Base-by-base conservation (phyloP, 2,329 filamentous ascomycete genomes). In the Neurospora sp. region DNA sequence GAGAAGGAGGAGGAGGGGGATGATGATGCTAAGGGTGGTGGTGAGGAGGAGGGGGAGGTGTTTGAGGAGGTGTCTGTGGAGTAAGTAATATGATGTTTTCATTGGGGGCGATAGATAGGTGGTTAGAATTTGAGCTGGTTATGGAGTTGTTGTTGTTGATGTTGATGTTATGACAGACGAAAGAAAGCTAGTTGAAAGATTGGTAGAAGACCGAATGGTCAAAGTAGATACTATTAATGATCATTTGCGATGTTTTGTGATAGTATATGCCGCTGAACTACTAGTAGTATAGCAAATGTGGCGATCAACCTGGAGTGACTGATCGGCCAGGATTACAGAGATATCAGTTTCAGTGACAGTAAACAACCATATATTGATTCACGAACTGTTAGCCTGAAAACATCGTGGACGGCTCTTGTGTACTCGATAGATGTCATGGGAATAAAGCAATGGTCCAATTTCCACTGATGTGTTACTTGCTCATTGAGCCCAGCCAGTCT, bases 1-100 rank as follows among this genome's bases (percentile, higher is more conserved):
- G 67, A 65, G 62, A 36, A 23, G 69, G 71, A 73, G 70, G 36
- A 67, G 68, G 39, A 65, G 67, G 65, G 12, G 38, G 65, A 33
- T 33, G 28, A 33, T 33, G 28, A 33, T 33, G 28, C 5, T 33
- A 33, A 33, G 28, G 28, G 28, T 33, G 28, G 28, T 33, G 28
- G 28, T 33, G 28, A 33, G 28, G 28, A 5, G 15, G 33, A 39
- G 33, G 46, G 19, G 46, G 12, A 28, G 6, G 23, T 57, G 46
- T 57, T 33, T 33, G 46, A 57, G 46, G 46, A 57, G 2, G 23
- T 57, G 3, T 8, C 46, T 57, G 23, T 57, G 12, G 46, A 57
- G 46, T 57, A 2, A 33, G 33, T 23, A 17, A 4, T 17, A 23
- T 52, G n/a, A 23, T 52, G n/a, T 5, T n/a, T 15, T 17, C 39